Percentiles rank a stretch among this genome's conserved stretches.
phyloP scores from a whole-genome alignment of 2,329 filamentous ascomycete genomes.

The Cordyceps militaris region DNA sequence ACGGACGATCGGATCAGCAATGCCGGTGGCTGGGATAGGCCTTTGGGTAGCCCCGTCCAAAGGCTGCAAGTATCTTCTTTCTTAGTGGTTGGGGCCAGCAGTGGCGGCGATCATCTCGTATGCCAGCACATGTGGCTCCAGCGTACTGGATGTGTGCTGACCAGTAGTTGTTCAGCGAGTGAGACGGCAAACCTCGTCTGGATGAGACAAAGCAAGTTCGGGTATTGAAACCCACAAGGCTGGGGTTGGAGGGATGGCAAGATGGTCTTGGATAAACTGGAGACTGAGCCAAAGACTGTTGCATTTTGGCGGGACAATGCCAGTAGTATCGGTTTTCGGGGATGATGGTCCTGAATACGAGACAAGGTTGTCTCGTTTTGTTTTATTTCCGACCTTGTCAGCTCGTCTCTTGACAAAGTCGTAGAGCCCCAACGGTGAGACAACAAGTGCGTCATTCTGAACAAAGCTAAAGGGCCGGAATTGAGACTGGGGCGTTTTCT shows the following conservation, averaged over 20 bases:
- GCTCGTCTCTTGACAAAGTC: no score
- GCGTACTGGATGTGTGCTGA: neutral
- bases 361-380: no score
- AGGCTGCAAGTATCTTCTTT: neutral
- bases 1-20: slow-evolving; percentile 10
- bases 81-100: neutral
- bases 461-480: no score
- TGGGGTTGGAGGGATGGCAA: no score
- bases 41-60: neutral
- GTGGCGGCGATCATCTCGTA: slow-evolving; percentile 4
- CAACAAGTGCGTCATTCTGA: no score
- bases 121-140: neutral
- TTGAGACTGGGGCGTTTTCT: neutral
- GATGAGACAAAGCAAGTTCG: neutral
- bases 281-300: neutral
- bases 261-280: neutral
- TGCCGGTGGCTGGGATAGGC: slow-evolving; percentile 2
- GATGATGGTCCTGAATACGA: no score
- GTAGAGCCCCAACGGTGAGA: no score
- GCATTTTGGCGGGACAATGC: no score
- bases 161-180: no score
- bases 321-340: no score
- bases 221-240: neutral
- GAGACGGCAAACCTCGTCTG: neutral
- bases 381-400: no score